Conservation (phyloP, 2,329 filamentous ascomycete genomes). For the Acarospora socialis region DNA sequence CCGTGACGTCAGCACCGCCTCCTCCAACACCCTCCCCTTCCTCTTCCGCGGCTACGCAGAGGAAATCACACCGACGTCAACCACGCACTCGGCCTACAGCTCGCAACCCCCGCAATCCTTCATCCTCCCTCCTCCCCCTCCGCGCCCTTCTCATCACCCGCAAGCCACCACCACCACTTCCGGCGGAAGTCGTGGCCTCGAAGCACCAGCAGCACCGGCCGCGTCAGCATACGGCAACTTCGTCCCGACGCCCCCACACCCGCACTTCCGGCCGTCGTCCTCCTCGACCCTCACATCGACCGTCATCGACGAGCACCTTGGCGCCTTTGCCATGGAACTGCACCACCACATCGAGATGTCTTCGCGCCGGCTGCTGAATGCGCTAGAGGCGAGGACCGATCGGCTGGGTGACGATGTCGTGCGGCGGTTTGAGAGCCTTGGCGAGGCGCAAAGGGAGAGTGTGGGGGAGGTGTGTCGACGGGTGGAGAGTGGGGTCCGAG, state of each 20-base stretch:
- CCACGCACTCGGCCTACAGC: not conserved
- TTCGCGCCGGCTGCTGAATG: constrained; percentile 8
- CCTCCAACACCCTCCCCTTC: not conserved
- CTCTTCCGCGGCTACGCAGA: constrained; percentile 3
- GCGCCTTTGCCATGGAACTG: constrained; percentile 10
- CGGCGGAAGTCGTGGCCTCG: no score
- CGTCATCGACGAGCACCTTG: constrained; percentile 7
- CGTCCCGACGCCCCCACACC: constrained; percentile 12
- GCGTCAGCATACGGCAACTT: no score
- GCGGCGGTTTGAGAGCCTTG: constrained; percentile 8
- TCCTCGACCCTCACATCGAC: constrained; percentile 8
- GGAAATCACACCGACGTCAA: not conserved
- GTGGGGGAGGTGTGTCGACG: constrained; percentile 4
- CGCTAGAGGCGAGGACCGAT: constrained; percentile 11
- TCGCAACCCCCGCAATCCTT: constrained; percentile 1
- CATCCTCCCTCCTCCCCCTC: constrained; percentile 9
- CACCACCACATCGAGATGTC: constrained; percentile 13
- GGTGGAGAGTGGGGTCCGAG: constrained; percentile 2
- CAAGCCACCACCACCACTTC: no score
- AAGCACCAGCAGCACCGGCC: no score
- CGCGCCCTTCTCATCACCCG: constrained; percentile 7
- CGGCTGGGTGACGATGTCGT: constrained; percentile 9
- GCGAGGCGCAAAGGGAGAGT: constrained; percentile 8
- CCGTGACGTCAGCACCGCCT: not conserved
- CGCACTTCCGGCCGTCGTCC: constrained; percentile 10